Percentiles rank a stretch among this genome's conserved stretches.
Evolutionary conservation across 805 yeast species (phyloP).

Genomic region (Candida tallmaniae): DNA sequence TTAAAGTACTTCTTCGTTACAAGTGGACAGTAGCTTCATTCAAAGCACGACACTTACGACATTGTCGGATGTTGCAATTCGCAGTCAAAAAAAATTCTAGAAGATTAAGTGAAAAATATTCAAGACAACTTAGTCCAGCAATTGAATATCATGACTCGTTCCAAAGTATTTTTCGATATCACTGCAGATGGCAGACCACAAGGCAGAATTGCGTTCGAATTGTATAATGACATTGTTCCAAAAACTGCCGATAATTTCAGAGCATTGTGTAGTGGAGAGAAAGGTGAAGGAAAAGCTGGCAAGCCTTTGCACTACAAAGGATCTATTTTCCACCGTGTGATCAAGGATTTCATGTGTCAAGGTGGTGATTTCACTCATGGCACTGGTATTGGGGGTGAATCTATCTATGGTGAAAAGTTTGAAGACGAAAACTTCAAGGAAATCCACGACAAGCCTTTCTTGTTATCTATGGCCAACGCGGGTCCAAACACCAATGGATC

Average conservation of each 20-base stretch:
- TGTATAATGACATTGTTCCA: constrained; percentile 72
- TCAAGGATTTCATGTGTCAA: constrained; percentile 85
- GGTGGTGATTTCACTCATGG: constrained; percentile 73
- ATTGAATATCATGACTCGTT: constrained; percentile 8
- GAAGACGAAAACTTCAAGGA: constrained; percentile 84
- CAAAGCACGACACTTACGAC: too few relatives aligned
- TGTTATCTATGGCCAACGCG: constrained; percentile 95
- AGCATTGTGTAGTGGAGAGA: constrained; percentile 85
- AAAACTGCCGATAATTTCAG: constrained; percentile 88
- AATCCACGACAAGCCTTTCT: constrained; percentile 78
- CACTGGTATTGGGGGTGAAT: constrained; percentile 41
- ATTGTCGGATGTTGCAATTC: too few relatives aligned
- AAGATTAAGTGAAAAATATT: not conserved
- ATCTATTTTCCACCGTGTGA: constrained; percentile 90
- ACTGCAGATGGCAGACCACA: constrained; percentile 62
- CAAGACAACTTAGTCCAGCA: not conserved
- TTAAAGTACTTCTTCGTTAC: too few relatives aligned
- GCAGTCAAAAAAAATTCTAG: too few relatives aligned
- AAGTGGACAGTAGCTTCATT: too few relatives aligned
- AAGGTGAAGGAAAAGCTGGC: constrained; percentile 60
- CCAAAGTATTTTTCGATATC: constrained; percentile 75
- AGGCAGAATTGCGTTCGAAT: constrained; percentile 78
- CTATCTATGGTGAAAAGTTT: constrained; percentile 50
- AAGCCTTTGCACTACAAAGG: constrained; percentile 72
- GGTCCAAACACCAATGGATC: constrained; percentile 96